Evolutionary conservation across 257 asterid genomes (phyloP), one percentile per base, ranked within the genome.

Genomic region (Solanum medicagineum): DNA sequence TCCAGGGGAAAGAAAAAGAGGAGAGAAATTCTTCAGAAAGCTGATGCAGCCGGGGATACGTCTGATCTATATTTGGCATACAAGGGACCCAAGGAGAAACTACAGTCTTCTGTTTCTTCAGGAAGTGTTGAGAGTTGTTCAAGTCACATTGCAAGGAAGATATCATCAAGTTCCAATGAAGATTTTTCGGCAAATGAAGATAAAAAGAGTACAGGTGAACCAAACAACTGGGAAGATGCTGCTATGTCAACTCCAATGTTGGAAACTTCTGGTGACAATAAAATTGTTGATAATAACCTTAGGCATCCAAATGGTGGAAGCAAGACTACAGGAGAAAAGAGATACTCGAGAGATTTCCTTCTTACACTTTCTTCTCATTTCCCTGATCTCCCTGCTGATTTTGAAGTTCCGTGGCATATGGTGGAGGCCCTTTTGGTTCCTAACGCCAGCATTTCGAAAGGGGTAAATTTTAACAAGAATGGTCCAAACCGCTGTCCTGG

Each of bases 301-400:
- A 80, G 71, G 74, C 80, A 84, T 80, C 66, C 74, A 24, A 75
- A 36, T 79, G 63, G 54, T 40, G 84, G 29, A 55, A 40, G 36
- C 66, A 81, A 32, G 54, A 73, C 42, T 47, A 20, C 85, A 49
- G 68, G 32, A 45, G 63, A 83, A 63, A 87, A 63, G 86, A 85
- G 62, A 85, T 89, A 89, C 86, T 81, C 88, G 2, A 66, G 85
- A 22, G 88, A 86, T 81, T 89, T 89, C 84, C 89, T 83, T 54
- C 70, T 86, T 44, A 81, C 75, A 51, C 73, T 89, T 53, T 84
- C 88, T 26, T 73, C 70, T 4, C 85, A 87, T 66, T 85, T 81
- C 9, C n/a, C 73, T 14, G 74, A 84, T 26, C 85, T 89, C 85
- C 91, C 91, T 32, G 40, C 84, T 29, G 85, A 85, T 84, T 87